These are phyloP conservation scores for Didymella lethalis DNA, from an alignment of 2,329 filamentous ascomycete species.

Conservation along the genomic window DNA sequence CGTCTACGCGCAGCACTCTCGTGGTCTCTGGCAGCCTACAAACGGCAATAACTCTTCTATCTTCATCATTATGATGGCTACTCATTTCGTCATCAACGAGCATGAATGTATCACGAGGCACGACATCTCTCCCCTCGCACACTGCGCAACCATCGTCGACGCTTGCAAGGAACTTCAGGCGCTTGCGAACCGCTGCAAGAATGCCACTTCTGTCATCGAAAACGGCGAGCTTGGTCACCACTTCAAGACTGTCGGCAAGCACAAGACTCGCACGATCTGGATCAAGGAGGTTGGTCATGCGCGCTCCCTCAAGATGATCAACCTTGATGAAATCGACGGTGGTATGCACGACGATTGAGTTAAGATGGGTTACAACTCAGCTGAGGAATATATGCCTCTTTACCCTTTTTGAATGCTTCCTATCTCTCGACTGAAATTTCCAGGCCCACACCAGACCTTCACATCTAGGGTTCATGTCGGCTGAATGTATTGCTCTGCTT, in stretches of 20 bases:
- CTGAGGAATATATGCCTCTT: background rate
- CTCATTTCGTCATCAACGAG: background rate
- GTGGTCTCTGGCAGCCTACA: constrained; percentile 1
- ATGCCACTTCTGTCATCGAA: background rate
- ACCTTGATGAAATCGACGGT: background rate
- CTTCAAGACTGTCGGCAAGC: background rate
- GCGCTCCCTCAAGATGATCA: background rate
- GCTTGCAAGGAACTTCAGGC: background rate
- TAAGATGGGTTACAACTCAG: background rate
- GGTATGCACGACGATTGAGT: background rate
- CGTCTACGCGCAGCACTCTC: background rate
- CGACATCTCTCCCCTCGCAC: background rate
- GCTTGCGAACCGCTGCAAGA: background rate
- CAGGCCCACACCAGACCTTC: too few relatives aligned
- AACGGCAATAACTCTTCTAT: background rate
- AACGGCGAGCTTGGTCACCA: background rate
- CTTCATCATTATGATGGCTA: constrained; percentile 1
- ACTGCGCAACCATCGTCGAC: background rate
- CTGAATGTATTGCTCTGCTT: too few relatives aligned
- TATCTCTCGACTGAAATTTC: too few relatives aligned
- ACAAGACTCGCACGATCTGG: background rate
- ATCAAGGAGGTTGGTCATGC: background rate
- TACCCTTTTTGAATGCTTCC: too few relatives aligned
- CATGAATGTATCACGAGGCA: background rate
- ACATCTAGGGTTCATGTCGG: too few relatives aligned